Evolutionary conservation across 2,329 filamentous ascomycete species (phyloP).

Genomic region (Dichotomopilus funicola): DNA sequence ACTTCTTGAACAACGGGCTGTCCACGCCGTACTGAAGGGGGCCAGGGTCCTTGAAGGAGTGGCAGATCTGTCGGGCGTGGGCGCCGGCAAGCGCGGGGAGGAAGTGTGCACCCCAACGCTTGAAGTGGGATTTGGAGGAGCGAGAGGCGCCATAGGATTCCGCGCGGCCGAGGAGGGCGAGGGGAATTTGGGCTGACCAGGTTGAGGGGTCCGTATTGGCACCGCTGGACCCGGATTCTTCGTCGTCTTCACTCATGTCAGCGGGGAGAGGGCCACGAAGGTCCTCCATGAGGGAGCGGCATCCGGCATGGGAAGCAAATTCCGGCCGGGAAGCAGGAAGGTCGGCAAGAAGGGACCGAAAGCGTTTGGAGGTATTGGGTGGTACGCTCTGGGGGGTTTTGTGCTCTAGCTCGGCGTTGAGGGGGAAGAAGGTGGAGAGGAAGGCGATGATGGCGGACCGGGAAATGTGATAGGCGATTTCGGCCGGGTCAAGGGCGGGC

Average conservation of each 20-base stretch:
- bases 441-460: slow-evolving; percentile 45
- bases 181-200: slow-evolving; percentile 41
- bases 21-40: slow-evolving; percentile 46
- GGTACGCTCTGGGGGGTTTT: background rate
- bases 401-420: slow-evolving; percentile 30
- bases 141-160: too few relatives aligned
- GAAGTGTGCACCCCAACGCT: slow-evolving; percentile 52
- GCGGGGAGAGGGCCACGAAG: slow-evolving; percentile 35
- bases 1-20: slow-evolving; percentile 46
- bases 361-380: slow-evolving; percentile 9
- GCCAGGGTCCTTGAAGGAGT: slow-evolving; percentile 56
- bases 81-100: slow-evolving; percentile 50
- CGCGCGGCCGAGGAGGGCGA: slow-evolving; percentile 36
- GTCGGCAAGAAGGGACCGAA: slow-evolving; percentile 22
- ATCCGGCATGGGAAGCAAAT: slow-evolving; percentile 32
- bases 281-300: slow-evolving; percentile 44
- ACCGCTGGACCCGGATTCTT: too few relatives aligned
- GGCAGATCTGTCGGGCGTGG: slow-evolving; percentile 51
- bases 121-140: slow-evolving; percentile 30
- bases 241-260: too few relatives aligned
- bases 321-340: slow-evolving; percentile 30
- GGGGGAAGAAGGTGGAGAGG: slow-evolving; percentile 39
- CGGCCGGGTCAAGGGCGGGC: slow-evolving; percentile 25
- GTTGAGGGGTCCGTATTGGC: background rate
- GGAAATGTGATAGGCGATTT: slow-evolving; percentile 46